Evolutionary conservation across 176 grass and related monocot species (phyloP), one percentile per base, ranked within the genome.

Genomic region (Pharus latifolius): DNA sequence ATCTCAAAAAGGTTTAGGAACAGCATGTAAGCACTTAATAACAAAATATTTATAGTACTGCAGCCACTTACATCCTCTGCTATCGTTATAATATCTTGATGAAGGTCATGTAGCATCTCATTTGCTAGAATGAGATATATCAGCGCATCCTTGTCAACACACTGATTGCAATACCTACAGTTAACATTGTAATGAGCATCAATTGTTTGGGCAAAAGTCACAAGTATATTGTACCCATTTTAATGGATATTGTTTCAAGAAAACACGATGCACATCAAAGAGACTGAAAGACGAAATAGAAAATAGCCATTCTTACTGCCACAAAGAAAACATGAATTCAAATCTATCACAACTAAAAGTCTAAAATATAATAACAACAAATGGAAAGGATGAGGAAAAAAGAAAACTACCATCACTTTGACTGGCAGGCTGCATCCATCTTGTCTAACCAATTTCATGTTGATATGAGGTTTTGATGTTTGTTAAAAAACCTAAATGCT

Each of bases 71-170:
- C 93, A 85, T 97, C 89, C 78, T 97, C 93, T 46, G 86, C 94
- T 80, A 97, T 90, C 53, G 94, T 97, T 69, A 97, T 85, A 72
- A 97, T 87, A 89, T 92, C 67, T 70, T 89, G 94, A 90, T 97
- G 78, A 82, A 97, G 86, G 33, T 92, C 78, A 83, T 97, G 94
- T 58, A 97, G 74, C 89, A 97, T 97, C 76, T 97, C 94, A 66
- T 97, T 97, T 64, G 89, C 89, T 75, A 97, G 69, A 81, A 90
- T 88, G 6, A 97, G 61, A 78, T 97, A 97, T 78, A 92, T 80
- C 56, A 97, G 58, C 17, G 94, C 94, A 72, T 92, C 89, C 71
- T 80, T 92, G 56, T 97, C 89, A 74, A 97, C 81, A 49, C 90
- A 92, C 49, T 97, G 89, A 82, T 92, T 97, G 70, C 78, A 90